Evolutionary conservation across 2,329 filamentous ascomycete species (phyloP).

Genomic region (Arthrinium phaeospermum): DNA sequence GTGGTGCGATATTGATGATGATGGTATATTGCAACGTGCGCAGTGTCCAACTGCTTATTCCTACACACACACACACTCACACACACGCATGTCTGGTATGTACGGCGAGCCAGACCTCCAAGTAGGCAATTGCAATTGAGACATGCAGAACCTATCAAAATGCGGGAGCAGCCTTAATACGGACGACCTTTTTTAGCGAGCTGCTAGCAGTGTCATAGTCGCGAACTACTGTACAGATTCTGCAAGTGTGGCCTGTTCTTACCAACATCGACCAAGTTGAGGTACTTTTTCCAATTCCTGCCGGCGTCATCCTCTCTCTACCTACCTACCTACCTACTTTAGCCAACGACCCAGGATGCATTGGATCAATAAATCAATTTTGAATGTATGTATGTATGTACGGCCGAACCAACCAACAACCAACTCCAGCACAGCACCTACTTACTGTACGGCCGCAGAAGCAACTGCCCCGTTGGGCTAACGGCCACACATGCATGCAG

Average conservation of each 20-base stretch:
- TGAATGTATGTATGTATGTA: neutral
- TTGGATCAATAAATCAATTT: constrained; percentile 5
- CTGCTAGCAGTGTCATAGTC: constrained; percentile 9
- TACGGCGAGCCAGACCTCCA: neutral
- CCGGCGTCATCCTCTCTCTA: neutral
- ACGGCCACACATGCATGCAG: neutral
- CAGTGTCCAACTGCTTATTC: constrained; percentile 17
- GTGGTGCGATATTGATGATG: constrained; percentile 12
- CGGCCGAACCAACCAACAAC: neutral
- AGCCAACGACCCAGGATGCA: neutral
- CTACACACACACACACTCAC: neutral
- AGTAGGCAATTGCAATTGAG: neutral
- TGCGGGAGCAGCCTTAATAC: constrained; percentile 11
- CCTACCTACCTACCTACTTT: neutral
- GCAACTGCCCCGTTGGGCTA: constrained; percentile 13
- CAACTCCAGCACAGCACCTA: neutral
- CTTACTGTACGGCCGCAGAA: neutral
- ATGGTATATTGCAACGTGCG: constrained; percentile 15
- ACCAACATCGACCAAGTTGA: neutral
- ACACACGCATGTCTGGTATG: neutral
- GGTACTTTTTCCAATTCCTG: neutral
- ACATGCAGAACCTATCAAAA: constrained; percentile 12
- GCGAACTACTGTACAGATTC: constrained; percentile 6
- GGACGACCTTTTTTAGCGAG: neutral
- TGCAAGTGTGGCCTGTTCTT: constrained; percentile 9